Conservation (phyloP, 371 early-diverging fungal species). For the Antonospora locustae region DNA sequence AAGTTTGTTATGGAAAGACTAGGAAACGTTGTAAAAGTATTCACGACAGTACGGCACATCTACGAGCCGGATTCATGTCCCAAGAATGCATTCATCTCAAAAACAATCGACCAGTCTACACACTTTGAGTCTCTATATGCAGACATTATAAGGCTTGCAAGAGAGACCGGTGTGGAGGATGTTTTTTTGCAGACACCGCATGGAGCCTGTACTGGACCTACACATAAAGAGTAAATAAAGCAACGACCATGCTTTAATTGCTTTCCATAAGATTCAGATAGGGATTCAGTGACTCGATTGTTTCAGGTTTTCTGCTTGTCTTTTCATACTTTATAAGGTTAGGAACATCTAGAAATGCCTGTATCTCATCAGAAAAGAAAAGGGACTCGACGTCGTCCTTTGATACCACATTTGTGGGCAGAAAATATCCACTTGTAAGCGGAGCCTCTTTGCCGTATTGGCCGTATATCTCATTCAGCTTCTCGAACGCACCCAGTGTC, state of each 20-base stretch:
- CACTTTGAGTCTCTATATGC: slow-evolving; percentile 91
- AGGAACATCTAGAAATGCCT: slow-evolving; percentile 74
- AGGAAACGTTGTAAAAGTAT: slow-evolving; percentile 32
- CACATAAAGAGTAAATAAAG: too few relatives aligned
- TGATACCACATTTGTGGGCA: slow-evolving; percentile 71
- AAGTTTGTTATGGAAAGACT: slow-evolving; percentile 19
- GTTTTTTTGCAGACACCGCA: too few relatives aligned
- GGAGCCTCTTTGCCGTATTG: slow-evolving; percentile 64
- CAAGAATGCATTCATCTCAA: slow-evolving; percentile 71
- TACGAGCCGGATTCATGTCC: slow-evolving; percentile 43
- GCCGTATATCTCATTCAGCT: slow-evolving; percentile 81
- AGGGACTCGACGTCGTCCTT: slow-evolving; percentile 83
- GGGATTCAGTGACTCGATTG: too few relatives aligned
- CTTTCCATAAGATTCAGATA: too few relatives aligned
- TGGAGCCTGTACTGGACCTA: too few relatives aligned
- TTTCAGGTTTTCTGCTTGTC: too few relatives aligned
- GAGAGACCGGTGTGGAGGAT: slow-evolving; percentile 6
- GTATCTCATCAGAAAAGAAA: slow-evolving; percentile 90
- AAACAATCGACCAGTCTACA: slow-evolving; percentile 85
- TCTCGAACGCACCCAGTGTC: slow-evolving; percentile 85
- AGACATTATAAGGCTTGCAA: slow-evolving; percentile 56
- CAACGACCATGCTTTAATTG: too few relatives aligned
- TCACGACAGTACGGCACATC: slow-evolving; percentile 30
- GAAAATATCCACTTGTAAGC: slow-evolving; percentile 76
- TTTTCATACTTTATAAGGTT: slow-evolving; percentile 58